These are phyloP conservation scores for Coelastrella sp. DNA, from an alignment of 139 green algal genomes.

Conservation along the genomic window DNA sequence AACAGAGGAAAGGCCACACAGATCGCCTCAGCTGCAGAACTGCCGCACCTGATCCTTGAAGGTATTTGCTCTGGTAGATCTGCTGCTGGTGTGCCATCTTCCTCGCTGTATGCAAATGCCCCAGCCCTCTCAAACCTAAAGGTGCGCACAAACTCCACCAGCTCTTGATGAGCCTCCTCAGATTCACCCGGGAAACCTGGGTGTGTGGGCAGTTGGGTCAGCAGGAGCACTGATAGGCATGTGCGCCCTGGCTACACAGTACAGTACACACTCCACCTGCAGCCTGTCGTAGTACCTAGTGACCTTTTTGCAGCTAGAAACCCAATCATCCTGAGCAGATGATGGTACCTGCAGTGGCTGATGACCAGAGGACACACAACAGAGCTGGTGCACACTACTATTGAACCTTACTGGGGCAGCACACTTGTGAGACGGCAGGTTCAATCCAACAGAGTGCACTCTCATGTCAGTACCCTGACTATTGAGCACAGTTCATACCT, in stretches of 20 bases:
- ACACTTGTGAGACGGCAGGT: not conserved
- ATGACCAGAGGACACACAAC: too few species aligned
- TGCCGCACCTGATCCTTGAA: constrained; percentile 29
- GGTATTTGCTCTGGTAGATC: constrained; percentile 66
- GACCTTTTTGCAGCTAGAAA: not conserved
- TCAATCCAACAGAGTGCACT: not conserved
- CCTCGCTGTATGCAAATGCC: constrained; percentile 86
- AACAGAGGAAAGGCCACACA: not conserved
- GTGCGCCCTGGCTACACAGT: too few species aligned
- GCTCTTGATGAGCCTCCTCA: constrained; percentile 78
- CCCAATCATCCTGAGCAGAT: not conserved
- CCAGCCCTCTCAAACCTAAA: constrained; percentile 90
- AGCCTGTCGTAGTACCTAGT: not conserved
- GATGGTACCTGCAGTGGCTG: too few species aligned
- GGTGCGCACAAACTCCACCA: constrained; percentile 77
- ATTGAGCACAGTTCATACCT: not conserved
- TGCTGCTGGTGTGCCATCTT: constrained; percentile 92
- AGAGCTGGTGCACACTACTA: not conserved
- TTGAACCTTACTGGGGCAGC: not conserved
- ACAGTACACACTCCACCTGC: too few species aligned
- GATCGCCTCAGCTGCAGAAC: not conserved
- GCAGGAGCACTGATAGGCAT: not conserved
- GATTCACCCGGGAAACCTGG: constrained; percentile 86
- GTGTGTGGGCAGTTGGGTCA: not conserved
- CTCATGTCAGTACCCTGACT: not conserved